These are phyloP conservation scores for Phytophthora sojae DNA, from an alignment of 352 stramenopile genomes.

Conservation along the genomic window DNA sequence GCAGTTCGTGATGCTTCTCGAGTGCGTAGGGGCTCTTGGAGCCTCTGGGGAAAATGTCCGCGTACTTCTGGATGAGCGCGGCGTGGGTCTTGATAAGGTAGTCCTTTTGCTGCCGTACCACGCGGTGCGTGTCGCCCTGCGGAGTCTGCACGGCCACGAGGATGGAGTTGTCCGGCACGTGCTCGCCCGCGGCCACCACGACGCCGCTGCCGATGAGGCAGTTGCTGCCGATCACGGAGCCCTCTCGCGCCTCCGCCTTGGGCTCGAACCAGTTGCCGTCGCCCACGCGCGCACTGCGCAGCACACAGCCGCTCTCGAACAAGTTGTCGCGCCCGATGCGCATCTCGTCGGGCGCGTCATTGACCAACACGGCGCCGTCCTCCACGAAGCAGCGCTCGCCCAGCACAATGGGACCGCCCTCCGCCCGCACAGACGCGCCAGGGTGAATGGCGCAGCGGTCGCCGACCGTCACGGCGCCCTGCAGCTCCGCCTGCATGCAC, in stretches of 20 bases:
- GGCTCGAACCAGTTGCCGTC: slow-evolving; percentile 83
- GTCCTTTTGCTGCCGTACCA: slow-evolving; percentile 71
- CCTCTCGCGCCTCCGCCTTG: slow-evolving; percentile 53
- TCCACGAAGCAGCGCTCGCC: slow-evolving; percentile 81
- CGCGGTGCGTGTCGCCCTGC: slow-evolving; percentile 36
- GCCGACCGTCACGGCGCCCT: slow-evolving; percentile 50
- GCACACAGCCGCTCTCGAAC: slow-evolving; percentile 81
- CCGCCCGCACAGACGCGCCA: slow-evolving; percentile 45
- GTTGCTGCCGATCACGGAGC: slow-evolving; percentile 80
- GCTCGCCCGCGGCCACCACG: slow-evolving; percentile 67
- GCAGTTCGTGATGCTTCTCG: slow-evolving; percentile 79
- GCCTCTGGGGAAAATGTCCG: slow-evolving; percentile 71
- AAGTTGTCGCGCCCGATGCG: slow-evolving; percentile 72
- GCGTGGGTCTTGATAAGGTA: slow-evolving; percentile 66
- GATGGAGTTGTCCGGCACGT: slow-evolving; percentile 76
- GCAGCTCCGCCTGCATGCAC: slow-evolving; percentile 58
- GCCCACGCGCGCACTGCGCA: slow-evolving; percentile 64
- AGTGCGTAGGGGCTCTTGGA: slow-evolving; percentile 78
- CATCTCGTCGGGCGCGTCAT: slow-evolving; percentile 43
- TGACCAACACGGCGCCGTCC: slow-evolving; percentile 58
- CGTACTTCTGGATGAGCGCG: slow-evolving; percentile 73
- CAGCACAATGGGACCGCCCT: slow-evolving; percentile 51
- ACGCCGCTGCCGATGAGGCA: slow-evolving; percentile 87
- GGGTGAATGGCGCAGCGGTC: slow-evolving; percentile 60
- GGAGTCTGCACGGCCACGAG: slow-evolving; percentile 67